Evolutionary conservation across 2,329 filamentous ascomycete genomes (phyloP).

Genomic region (Elsinoe necatrix): DNA sequence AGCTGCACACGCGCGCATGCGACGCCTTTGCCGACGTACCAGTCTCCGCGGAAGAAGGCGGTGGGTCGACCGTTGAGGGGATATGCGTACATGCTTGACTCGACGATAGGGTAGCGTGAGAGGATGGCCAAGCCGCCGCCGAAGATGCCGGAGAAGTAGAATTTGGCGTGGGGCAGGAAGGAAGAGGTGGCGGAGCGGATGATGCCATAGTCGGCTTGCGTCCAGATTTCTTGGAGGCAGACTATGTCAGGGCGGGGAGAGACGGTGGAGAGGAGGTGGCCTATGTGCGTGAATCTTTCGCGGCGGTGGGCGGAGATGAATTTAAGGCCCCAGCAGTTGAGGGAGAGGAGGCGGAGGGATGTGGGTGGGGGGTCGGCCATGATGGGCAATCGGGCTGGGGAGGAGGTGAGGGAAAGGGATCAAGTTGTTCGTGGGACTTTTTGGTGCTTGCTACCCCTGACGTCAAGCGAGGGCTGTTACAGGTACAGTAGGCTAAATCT

Average conservation of each 20-base stretch:
- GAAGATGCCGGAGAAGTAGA: conserved; percentile 83
- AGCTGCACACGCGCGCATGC: conserved; percentile 73
- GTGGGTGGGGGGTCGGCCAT: conserved; percentile 30
- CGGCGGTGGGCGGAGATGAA: conserved; percentile 70
- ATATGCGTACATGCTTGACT: conserved; percentile 78
- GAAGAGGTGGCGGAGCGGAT: conserved; percentile 66
- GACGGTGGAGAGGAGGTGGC: conserved; percentile 62
- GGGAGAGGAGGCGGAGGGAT: conserved; percentile 66
- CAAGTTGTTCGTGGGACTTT: neutral
- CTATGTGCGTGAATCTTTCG: conserved; percentile 76
- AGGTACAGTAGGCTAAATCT: neutral
- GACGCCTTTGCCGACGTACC: conserved; percentile 92
- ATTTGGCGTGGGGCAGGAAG: conserved; percentile 82
- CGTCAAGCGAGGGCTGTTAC: neutral
- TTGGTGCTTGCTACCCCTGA: neutral
- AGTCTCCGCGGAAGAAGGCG: conserved; percentile 89
- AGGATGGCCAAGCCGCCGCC: conserved; percentile 83
- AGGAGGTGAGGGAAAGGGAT: neutral
- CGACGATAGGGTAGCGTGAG: conserved; percentile 84
- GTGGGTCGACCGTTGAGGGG: conserved; percentile 89
- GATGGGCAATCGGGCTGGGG: neutral
- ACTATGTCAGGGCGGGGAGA: conserved; percentile 71
- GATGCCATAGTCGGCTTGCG: conserved; percentile 69
- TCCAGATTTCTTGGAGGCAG: conserved; percentile 93
- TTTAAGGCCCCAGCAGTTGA: conserved; percentile 97